A percentile compares a stretch with the other conserved stretches of the same genome.
These are phyloP conservation scores for Agrocybe chaxingu DNA, from an alignment of 768 basidiomycete species.

Conservation along the genomic window DNA sequence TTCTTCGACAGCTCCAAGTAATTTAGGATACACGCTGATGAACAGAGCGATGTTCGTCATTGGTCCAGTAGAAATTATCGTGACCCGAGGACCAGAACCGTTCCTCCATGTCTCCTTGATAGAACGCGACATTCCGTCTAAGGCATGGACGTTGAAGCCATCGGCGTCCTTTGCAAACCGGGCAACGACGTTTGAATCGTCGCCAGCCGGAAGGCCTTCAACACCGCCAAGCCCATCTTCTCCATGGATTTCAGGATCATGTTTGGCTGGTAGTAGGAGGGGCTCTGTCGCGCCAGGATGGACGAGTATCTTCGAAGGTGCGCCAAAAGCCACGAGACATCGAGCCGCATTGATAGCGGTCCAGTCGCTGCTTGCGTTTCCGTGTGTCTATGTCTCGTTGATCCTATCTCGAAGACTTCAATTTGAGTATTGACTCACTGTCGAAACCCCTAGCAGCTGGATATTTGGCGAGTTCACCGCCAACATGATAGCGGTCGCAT, in stretches of 20 bases:
- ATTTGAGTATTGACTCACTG: conserved; percentile 39
- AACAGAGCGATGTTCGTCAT: conserved; percentile 83
- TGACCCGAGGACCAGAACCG: conserved; percentile 58
- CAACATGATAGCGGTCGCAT: conserved; percentile 80
- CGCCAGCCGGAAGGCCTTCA: conserved; percentile 60
- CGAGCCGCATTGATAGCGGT: conserved; percentile 74
- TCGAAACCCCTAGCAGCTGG: conserved; percentile 77
- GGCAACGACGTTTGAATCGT: conserved; percentile 45
- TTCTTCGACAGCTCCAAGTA: conserved; percentile 57
- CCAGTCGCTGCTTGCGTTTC: conserved; percentile 63
- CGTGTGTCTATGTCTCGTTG: conserved; percentile 58
- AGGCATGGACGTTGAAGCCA: conserved; percentile 45
- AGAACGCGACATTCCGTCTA: conserved; percentile 65
- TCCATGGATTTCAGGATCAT: conserved; percentile 82
- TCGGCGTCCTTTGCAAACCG: conserved; percentile 43
- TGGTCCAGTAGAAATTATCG: conserved; percentile 75
- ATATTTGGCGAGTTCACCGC: conserved; percentile 66
- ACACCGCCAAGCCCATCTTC: conserved; percentile 82
- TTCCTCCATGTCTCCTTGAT: conserved; percentile 55
- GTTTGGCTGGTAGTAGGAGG: conserved; percentile 54
- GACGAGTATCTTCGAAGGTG: conserved; percentile 52
- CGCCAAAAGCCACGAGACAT: conserved; percentile 74
- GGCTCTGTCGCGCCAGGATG: conserved; percentile 72
- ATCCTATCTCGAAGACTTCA: not conserved
- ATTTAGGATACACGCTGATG: conserved; percentile 49